Evolutionary conservation across 2,329 filamentous ascomycete genomes (phyloP).

Genomic region (Diaporthe eres): DNA sequence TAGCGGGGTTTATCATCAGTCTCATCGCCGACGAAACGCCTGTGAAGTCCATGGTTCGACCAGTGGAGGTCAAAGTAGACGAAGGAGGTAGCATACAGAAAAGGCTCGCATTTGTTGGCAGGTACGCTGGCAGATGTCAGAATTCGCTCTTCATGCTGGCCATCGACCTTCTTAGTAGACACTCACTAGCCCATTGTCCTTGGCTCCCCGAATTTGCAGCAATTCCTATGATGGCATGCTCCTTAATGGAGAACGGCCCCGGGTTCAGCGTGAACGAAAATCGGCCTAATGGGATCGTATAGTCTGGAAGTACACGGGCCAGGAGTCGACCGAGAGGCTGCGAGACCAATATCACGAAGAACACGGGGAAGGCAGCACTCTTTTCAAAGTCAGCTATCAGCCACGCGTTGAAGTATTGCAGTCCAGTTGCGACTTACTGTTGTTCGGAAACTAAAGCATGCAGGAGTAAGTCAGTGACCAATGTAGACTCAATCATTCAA

Average conservation of each 20-base stretch:
- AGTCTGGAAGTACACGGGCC: slow-evolving; percentile 42
- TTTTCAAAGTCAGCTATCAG: not conserved
- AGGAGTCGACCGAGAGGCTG: slow-evolving; percentile 42
- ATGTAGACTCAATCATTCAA: too few relatives aligned
- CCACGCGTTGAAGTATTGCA: not conserved
- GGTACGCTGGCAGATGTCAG: slow-evolving; percentile 27
- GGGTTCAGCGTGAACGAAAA: slow-evolving; percentile 44
- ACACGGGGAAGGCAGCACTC: slow-evolving; percentile 43
- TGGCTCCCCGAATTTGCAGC: slow-evolving; percentile 44
- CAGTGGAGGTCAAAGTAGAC: not conserved
- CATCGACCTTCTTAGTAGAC: not conserved
- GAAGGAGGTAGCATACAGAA: slow-evolving; percentile 30
- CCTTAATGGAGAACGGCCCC: slow-evolving; percentile 44
- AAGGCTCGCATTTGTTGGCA: slow-evolving; percentile 43
- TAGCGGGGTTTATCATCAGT: not conserved
- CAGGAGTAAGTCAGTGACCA: too few relatives aligned
- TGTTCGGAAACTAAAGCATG: slow-evolving; percentile 1
- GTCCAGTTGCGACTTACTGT: not conserved
- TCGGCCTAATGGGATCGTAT: slow-evolving; percentile 37
- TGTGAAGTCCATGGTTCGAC: too few relatives aligned
- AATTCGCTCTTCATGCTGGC: not conserved
- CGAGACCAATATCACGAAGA: slow-evolving; percentile 45
- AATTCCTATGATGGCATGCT: slow-evolving; percentile 45
- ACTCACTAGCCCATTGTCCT: slow-evolving; percentile 43
- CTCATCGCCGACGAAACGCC: not conserved